Evolutionary conservation across 495 filamentous ascomycete species (phyloP), one percentile per base, ranked within the genome.

Genomic region (Aspergillus carlsbadensis): DNA sequence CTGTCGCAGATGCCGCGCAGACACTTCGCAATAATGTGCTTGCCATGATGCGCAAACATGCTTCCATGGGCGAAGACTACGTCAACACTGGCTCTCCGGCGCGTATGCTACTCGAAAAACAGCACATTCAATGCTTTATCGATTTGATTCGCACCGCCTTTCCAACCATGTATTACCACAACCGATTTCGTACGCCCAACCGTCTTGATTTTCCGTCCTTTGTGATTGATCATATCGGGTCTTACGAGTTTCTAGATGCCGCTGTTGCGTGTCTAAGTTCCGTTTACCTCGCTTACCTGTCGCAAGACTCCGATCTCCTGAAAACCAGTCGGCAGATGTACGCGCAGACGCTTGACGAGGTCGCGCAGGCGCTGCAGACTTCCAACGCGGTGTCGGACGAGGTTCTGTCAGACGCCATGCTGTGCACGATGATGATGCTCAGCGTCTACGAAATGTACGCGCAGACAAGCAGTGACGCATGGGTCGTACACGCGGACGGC

Each of bases 391-490:
- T 60, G 40, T 70, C 26, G 26, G 26, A 29, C 26, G 26, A 29
- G 26, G 4, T 29, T 8, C 26, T 29, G 8, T 3, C 66, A 0
- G 66, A 67, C 43, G 68, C 64, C 15, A 72, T 72, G 65, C 47
- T 74, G 0, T 65, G 67, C 42, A 63, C 69, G 2, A 52, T 61
- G 8, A 70, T 74, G 59, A 65, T 72, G 59, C 63, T 74, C n/a
- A 67, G 67, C 15, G 60, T 72, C 5, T 74, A 65, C 51, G 71
- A 74, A 41, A 74, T 72, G 69, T 69, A 68, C 36, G 68, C 68
- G 18, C 68, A 64, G 35, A 69, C 71, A 11, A 64, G 54, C 8
- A 57, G 57, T 11, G 61, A 64, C 22, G 65, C 66, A 5, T 74
- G 69, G 69, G 64, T 67, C 3, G 56, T 67, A n/a, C 71, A 74